Conservation (phyloP, 306 rosid genomes). For the Cicer bijugum region DNA sequence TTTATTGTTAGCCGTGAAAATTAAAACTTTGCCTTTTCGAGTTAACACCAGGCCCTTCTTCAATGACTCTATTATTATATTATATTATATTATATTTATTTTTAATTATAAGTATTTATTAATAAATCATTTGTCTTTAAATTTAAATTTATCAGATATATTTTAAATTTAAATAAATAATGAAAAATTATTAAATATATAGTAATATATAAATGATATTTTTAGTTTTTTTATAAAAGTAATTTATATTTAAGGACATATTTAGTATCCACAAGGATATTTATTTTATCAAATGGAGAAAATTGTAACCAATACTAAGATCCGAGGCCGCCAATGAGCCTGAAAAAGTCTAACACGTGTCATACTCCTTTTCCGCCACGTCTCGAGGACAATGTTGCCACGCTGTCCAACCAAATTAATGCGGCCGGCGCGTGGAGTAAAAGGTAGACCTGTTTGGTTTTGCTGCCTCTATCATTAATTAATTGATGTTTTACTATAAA, state of each 20-base stretch:
- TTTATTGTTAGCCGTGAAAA: neutral
- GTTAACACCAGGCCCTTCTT: neutral
- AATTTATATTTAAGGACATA: too few species aligned
- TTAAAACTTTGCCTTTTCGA: constrained; percentile 39
- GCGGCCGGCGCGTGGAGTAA: constrained; percentile 56
- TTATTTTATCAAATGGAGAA: constrained; percentile 43
- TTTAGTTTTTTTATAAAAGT: too few species aligned
- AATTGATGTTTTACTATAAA: neutral
- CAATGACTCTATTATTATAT: constrained; percentile 14
- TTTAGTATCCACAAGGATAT: constrained; percentile 39
- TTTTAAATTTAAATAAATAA: too few species aligned
- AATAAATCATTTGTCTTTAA: too few species aligned
- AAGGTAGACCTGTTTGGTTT: constrained; percentile 23
- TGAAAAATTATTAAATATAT: too few species aligned
- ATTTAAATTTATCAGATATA: too few species aligned
- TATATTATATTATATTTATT: neutral
- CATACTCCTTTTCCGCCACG: constrained; percentile 44
- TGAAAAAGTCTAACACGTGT: constrained; percentile 45
- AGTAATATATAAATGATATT: too few species aligned
- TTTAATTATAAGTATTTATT: too few species aligned
- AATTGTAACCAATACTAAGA: constrained; percentile 52
- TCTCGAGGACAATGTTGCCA: constrained; percentile 48
- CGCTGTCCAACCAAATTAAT: constrained; percentile 49
- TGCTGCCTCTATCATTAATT: constrained; percentile 29
- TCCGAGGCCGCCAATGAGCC: constrained; percentile 53